Evolutionary conservation across 2,329 filamentous ascomycete genomes (phyloP).

Genomic region (Diaporthe vexans): DNA sequence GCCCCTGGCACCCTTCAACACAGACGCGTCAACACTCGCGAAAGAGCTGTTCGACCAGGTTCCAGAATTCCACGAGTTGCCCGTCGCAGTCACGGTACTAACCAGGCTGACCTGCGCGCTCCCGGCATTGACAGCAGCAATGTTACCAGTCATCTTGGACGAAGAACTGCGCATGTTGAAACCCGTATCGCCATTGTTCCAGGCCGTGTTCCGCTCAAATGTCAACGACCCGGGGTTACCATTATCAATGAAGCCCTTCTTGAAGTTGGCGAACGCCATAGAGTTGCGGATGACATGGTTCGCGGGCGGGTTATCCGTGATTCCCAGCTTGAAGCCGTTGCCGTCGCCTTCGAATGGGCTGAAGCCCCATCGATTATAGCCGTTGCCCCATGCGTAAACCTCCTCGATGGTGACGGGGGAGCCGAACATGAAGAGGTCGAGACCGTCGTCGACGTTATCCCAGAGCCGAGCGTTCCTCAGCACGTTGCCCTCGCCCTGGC

Average conservation of each 20-base stretch:
- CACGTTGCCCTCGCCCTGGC: conserved; percentile 60
- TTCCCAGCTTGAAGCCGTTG: conserved; percentile 63
- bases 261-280: conserved; percentile 59
- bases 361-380: conserved; percentile 61
- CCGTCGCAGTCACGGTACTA: conserved; percentile 4
- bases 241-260: conserved; percentile 63
- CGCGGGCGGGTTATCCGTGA: conserved; percentile 53
- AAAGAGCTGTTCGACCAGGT: conserved; percentile 23
- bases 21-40: not conserved
- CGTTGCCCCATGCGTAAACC: conserved; percentile 61
- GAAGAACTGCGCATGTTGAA: conserved; percentile 7
- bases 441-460: conserved; percentile 65
- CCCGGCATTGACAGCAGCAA: conserved; percentile 15
- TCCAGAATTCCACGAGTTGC: conserved; percentile 10
- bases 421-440: conserved; percentile 44
- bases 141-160: conserved; percentile 17
- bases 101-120: conserved; percentile 7
- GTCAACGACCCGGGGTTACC: conserved; percentile 56
- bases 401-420: conserved; percentile 59
- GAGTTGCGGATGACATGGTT: conserved; percentile 60
- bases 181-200: conserved; percentile 54
- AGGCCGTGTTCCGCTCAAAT: conserved; percentile 59
- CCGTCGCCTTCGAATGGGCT: conserved; percentile 59
- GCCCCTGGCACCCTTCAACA: conserved; percentile 1
- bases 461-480: conserved; percentile 61